Evolutionary conservation across 306 rosid species (phyloP), one percentile per base, ranked within the genome.

Genomic region (Trichosanthes cucumerina): DNA sequence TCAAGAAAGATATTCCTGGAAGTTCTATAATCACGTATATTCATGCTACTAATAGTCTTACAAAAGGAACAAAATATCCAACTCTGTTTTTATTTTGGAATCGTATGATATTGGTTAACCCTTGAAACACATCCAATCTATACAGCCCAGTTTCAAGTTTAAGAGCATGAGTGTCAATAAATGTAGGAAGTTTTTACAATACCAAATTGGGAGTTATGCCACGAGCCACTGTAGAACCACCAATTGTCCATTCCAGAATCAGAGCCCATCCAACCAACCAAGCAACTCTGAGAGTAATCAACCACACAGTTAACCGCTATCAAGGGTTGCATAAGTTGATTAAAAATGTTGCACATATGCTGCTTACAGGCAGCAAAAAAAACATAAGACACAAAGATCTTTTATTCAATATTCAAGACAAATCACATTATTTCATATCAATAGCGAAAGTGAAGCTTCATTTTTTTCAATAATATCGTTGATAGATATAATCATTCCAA

Each of bases 261-360:
- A 95, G 80, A 43, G 97, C 86, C 98, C 98, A 95, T 11, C 98
- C 98, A 28, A 95, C 79, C 83, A 95, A 83, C 98, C 98, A 95
- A 87, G 97, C 98, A 78, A 89, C 92, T 24, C 98, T 94, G 80
- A 46, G 79, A 65, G 74, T 26, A 87, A 49, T 76, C n/a, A 41
- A 54, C 50, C 65, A 54, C 59, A 72, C 24, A 64, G 39, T 64
- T 64, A 34, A 43, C 0, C 13, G 15, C 60, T 19, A 33, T 58
- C 36, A 13, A 56, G 62, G 62, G 28, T 56, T 28, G 5, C 62
- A n/a, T 31, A 62, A 28, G 41, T 62, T 62, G 41, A 62, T 62
- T 62, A 62, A 62, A 4, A 13, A 69, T 21, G 76, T 70, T 3
- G 14, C 21, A 24, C 1, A 70, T 21, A 70, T 43, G 43, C 54